Base-by-base conservation (phyloP, 345 rosid species). In the Punica granatum region DNA sequence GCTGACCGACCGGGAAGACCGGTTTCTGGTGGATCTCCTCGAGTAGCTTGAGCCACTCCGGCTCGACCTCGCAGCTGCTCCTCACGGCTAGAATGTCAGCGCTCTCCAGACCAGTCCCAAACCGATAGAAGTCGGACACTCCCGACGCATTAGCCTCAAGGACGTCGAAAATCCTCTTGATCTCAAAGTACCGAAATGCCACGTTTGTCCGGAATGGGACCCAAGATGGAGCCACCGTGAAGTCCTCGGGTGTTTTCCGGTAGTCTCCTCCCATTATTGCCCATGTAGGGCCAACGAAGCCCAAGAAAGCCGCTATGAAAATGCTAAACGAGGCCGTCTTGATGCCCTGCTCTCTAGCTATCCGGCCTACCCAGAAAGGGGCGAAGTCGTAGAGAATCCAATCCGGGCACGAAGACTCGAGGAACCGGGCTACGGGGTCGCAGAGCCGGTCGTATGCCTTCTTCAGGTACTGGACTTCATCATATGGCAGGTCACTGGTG, bases 61-160 rank as follows among this genome's bases (percentile, higher is more conserved):
- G 75, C 49, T 89, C 92, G 19, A 79, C 49, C 75, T 85, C 92
- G 12, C 66, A 71, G 14, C 82, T 78, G 74, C 87, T 86, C 11
- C 86, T 73, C 4, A 81, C 15, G 21, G 44, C 60, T 13, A 85
- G 60, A n/a, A 67, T 48, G 23, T 85, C 88, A 51, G 82, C 75
- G 0, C 68, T 64, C 33, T 69, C 70, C 15, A 72, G 7, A 0
- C 69, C 64, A 7, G 61, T 34, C 10, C 46, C 61, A 1, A 59
- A 3, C 35, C 89, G 80, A 31, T 71, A 35, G 16, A 34, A 0
- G 44, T 81, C 84, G 3, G 78, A 34, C 1, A 73, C 71, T 3
- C 77, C 77, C 0, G 76, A 67, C 1, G 13, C 65, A 10, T 77
- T 77, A 16, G 60, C 74, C 11, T 56, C 51, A 0, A 78, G 42